Conservation (phyloP, 169 alveolate genomes). For the Cryptosporidium sp. region DNA sequence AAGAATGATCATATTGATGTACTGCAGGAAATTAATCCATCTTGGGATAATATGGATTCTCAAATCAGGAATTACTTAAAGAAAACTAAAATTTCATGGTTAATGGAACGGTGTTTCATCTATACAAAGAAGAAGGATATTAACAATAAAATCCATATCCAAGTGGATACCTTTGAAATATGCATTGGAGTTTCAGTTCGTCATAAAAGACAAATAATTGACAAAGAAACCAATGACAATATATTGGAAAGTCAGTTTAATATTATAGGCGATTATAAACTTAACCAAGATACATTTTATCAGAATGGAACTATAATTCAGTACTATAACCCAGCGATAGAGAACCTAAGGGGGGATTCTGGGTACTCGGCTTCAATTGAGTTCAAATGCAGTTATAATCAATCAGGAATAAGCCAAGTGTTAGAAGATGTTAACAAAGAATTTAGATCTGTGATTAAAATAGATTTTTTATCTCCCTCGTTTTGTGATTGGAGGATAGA, state of each 20-base stretch:
- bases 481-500: conserved; percentile 68
- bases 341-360: neutral
- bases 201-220: conserved; percentile 15
- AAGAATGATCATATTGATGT: neutral
- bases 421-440: neutral
- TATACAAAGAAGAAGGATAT: conserved; percentile 24
- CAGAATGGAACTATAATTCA: conserved; percentile 44
- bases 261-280: conserved; percentile 42
- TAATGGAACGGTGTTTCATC: conserved; percentile 47
- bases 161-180: conserved; percentile 39
- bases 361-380: conserved; percentile 37
- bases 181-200: conserved; percentile 47
- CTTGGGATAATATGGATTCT: conserved; percentile 33
- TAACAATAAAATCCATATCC: conserved; percentile 10
- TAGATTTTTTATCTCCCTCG: conserved; percentile 31
- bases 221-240: conserved; percentile 11
- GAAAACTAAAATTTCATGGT: conserved; percentile 45
- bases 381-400: conserved; percentile 17
- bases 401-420: conserved; percentile 21
- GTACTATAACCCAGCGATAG: conserved; percentile 26
- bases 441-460: conserved; percentile 1
- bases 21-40: neutral
- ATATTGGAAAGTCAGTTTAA: conserved; percentile 45
- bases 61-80: conserved; percentile 19
- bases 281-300: conserved; percentile 11